Percentiles rank a stretch among this genome's conserved stretches.
Conservation (phyloP, 495 filamentous ascomycete genomes). For the Penicillium pulvis region DNA sequence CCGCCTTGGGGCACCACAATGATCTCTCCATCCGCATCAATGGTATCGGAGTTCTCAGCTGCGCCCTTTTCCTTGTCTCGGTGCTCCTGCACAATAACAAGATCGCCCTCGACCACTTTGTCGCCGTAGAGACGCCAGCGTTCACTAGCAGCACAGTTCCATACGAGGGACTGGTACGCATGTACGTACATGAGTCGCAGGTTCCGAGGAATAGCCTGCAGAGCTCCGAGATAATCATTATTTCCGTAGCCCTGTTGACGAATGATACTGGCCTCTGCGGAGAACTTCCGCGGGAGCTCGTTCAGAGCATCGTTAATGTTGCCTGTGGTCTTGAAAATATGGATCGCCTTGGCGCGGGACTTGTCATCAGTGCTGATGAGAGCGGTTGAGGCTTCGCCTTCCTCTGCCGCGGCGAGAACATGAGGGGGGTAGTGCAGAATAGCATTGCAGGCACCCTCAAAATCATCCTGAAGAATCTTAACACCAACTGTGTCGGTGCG, state of each 20-base stretch:
- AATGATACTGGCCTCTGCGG: slow-evolving; percentile 76
- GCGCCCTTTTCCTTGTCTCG: slow-evolving; percentile 39
- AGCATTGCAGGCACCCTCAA: slow-evolving; percentile 71
- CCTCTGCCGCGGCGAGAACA: slow-evolving; percentile 49
- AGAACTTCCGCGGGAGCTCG: slow-evolving; percentile 76
- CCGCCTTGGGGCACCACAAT: slow-evolving; percentile 60
- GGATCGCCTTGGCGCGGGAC: slow-evolving; percentile 72
- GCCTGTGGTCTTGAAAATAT: slow-evolving; percentile 64
- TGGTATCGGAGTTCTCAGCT: slow-evolving; percentile 26
- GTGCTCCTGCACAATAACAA: slow-evolving; percentile 69
- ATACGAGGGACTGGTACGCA: slow-evolving; percentile 91
- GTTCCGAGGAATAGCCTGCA: slow-evolving; percentile 73
- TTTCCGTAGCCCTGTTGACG: slow-evolving; percentile 59
- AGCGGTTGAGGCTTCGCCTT: slow-evolving; percentile 34
- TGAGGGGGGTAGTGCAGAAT: slow-evolving; percentile 67
- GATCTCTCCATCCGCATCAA: slow-evolving; percentile 72
- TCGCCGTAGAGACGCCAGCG: slow-evolving; percentile 73
- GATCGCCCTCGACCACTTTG: slow-evolving; percentile 79
- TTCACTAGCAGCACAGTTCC: slow-evolving; percentile 80
- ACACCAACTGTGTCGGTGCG: slow-evolving; percentile 81
- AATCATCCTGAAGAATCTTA: slow-evolving; percentile 79
- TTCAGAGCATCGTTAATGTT: slow-evolving; percentile 59
- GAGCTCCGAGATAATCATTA: slow-evolving; percentile 74
- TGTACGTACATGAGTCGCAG: slow-evolving; percentile 93
- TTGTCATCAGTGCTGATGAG: slow-evolving; percentile 70